Base-by-base conservation (phyloP, 306 rosid genomes). In the Ziziphus jujuba region DNA sequence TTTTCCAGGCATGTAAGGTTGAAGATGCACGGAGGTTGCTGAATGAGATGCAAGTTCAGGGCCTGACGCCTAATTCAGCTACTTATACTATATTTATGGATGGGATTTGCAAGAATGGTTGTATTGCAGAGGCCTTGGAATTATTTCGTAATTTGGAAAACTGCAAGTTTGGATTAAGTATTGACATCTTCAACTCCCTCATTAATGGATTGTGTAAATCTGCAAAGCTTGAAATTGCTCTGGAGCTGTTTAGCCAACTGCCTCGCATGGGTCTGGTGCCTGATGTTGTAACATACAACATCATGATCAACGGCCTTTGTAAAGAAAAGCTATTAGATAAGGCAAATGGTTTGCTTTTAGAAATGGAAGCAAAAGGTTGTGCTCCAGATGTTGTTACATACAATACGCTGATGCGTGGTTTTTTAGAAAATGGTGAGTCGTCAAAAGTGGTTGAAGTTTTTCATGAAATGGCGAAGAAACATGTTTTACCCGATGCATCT, bases 281-380 rank as follows among this genome's bases (percentile, higher is more conserved):
- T 54, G 31, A 40, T 64, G 65, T 67, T 56, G 25, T 67, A 47
- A 76, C 87, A 17, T 85, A 76, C 62, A 31, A 67, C 56, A 71
- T 73, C 55, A 72, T 81, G 78, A 85, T 81, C 63, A 23, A 84
- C 12, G 78, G 84, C 60, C 70, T 79, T 36, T 86, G 84, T 76
- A 72, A 48, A 40, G 63, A 52, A 24, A 72, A 63, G 24, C 54
- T 79, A 22, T 44, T 87, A 12, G 78, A 77, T 59, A 63, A 70
- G 48, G 92, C 81, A 74, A 77, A 72, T 47, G 48, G 55, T 20
- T 63, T 84, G 76, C 61, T 84, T 73, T 53, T 56, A 3, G 72
- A 77, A 66, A 77, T 75, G 80, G 69, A 84, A 71, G 71, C 6
- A 15, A 67, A 68, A 35, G 81, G 85, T 54, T 82, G 85, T 77